Conservation (phyloP, 2,329 filamentous ascomycete genomes). For the Plenodomus lindquistii region DNA sequence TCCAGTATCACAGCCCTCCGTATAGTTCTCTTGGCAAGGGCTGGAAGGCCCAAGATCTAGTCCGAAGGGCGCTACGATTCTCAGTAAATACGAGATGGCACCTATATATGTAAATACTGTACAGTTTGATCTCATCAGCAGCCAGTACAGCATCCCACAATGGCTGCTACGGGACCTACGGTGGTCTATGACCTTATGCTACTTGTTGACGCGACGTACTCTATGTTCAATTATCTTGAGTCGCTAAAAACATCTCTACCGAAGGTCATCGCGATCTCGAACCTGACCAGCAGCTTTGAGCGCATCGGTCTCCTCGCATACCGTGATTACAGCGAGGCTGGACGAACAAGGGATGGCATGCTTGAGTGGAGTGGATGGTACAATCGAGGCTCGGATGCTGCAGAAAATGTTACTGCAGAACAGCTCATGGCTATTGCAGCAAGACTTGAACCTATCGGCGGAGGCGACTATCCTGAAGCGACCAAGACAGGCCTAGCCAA, state of each 20-base stretch:
- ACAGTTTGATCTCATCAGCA: not conserved
- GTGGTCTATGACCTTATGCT: constrained; percentile 52
- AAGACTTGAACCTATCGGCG: constrained; percentile 38
- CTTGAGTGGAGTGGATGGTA: constrained; percentile 58
- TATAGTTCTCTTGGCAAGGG: not conserved
- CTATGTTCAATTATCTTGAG: constrained; percentile 50
- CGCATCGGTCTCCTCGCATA: constrained; percentile 57
- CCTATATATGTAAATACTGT: not conserved
- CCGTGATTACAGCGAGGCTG: constrained; percentile 50
- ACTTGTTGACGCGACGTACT: constrained; percentile 53
- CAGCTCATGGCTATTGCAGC: constrained; percentile 16
- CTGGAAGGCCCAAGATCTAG: not conserved
- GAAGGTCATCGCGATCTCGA: constrained; percentile 56
- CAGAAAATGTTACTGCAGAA: constrained; percentile 6
- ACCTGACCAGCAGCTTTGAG: constrained; percentile 55
- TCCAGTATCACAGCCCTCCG: not conserved
- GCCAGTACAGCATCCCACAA: constrained; percentile 1
- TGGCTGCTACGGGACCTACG: constrained; percentile 5
- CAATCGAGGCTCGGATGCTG: constrained; percentile 10
- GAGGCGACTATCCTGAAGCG: constrained; percentile 54
- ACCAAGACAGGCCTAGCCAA: constrained; percentile 55
- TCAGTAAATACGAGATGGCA: not conserved
- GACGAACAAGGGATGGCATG: constrained; percentile 21
- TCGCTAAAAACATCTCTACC: constrained; percentile 54
- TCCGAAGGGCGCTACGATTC: not conserved